A percentile compares a stretch with the other conserved stretches of the same genome.
phyloP scores from a whole-genome alignment of 805 yeast species.

The Candida germanica region DNA sequence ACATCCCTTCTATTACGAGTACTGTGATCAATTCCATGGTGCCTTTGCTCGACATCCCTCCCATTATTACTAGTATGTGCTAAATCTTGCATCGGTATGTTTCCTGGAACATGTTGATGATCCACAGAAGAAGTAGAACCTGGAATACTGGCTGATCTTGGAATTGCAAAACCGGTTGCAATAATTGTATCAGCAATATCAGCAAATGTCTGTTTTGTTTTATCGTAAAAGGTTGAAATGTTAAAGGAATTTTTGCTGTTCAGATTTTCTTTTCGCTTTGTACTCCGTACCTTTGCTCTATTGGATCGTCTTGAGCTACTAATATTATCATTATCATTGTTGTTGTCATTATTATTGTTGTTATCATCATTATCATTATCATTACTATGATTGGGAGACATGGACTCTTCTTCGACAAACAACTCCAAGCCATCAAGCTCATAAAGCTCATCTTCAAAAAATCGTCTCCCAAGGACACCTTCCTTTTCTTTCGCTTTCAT shows the following conservation, averaged over 20 bases:
- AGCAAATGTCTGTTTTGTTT: slow-evolving; percentile 37
- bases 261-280: not conserved
- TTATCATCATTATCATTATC: slow-evolving; percentile 1
- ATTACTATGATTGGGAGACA: slow-evolving; percentile 10
- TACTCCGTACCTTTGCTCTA: not conserved
- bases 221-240: slow-evolving; percentile 10
- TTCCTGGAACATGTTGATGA: not conserved
- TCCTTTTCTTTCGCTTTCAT: slow-evolving; percentile 61
- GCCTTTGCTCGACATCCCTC: not conserved
- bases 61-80: not conserved
- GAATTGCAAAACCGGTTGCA: slow-evolving; percentile 56
- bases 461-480: slow-evolving; percentile 71
- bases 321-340: slow-evolving; percentile 4
- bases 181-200: slow-evolving; percentile 52
- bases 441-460: slow-evolving; percentile 63
- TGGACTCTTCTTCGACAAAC: slow-evolving; percentile 36
- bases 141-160: slow-evolving; percentile 45
- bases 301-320: not conserved
- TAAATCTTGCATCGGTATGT: slow-evolving; percentile 4
- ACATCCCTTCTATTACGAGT: slow-evolving; percentile 28
- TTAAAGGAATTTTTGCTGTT: slow-evolving; percentile 1
- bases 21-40: slow-evolving; percentile 5
- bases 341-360: slow-evolving; percentile 16
- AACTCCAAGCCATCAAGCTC: slow-evolving; percentile 39
- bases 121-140: slow-evolving; percentile 7